Percentiles rank a stretch among this genome's conserved stretches.
Evolutionary conservation across 2,329 filamentous ascomycete genomes (phyloP).

Genomic region (Canariomyces notabilis): DNA sequence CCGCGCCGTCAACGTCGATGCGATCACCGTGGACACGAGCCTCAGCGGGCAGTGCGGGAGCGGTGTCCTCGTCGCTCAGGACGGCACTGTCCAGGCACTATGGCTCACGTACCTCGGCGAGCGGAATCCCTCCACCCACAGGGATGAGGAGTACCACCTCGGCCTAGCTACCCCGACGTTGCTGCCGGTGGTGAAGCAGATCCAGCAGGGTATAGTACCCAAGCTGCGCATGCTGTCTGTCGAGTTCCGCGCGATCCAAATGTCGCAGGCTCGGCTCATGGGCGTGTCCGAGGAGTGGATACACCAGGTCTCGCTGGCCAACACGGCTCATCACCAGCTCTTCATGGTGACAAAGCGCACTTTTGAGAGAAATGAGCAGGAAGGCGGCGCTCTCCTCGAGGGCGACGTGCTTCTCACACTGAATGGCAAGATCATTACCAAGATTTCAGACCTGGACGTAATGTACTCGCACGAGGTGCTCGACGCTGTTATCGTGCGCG

Average conservation of each 20-base stretch:
- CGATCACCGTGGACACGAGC: constrained; percentile 92
- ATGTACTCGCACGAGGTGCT: constrained; percentile 89
- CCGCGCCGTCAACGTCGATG: constrained; percentile 90
- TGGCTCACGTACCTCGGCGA: constrained; percentile 98
- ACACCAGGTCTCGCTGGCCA: constrained; percentile 77
- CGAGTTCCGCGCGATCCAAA: constrained; percentile 90
- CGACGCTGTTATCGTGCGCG: constrained; percentile 80
- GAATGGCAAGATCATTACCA: constrained; percentile 87
- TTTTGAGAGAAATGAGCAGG: constrained; percentile 47
- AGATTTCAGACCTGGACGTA: constrained; percentile 85
- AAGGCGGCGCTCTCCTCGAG: constrained; percentile 63
- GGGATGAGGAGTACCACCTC: constrained; percentile 95
- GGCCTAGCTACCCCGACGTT: constrained; percentile 85
- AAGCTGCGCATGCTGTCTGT: constrained; percentile 87
- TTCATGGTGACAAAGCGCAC: constrained; percentile 92
- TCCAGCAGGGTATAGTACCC: constrained; percentile 73
- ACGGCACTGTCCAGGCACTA: constrained; percentile 88
- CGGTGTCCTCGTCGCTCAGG: constrained; percentile 82
- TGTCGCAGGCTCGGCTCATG: constrained; percentile 96
- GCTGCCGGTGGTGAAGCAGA: constrained; percentile 80
- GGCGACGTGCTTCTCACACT: constrained; percentile 89
- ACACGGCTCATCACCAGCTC: constrained; percentile 88
- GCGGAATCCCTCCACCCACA: constrained; percentile 68
- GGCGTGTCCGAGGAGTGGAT: constrained; percentile 96
- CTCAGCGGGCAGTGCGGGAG: constrained; percentile 88